These are phyloP conservation scores for Melastoma malabathricum DNA, from an alignment of 345 rosid species.

Conservation along the genomic window DNA sequence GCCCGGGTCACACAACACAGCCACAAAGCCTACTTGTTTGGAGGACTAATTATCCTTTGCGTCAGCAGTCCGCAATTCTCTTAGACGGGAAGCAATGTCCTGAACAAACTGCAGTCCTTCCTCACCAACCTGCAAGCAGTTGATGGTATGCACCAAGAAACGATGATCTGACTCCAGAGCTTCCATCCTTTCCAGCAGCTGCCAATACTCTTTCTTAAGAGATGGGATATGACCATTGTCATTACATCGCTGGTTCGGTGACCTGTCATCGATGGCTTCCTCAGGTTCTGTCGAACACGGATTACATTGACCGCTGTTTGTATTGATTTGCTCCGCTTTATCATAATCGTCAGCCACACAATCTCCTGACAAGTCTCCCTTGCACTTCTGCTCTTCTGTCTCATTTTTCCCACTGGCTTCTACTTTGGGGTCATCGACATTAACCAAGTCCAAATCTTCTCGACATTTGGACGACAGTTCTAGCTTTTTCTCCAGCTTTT, in stretches of 20 bases:
- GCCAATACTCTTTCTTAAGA: constrained; percentile 6
- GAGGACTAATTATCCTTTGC: constrained; percentile 2
- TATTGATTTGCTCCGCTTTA: constrained; percentile 11
- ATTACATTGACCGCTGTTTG: no score
- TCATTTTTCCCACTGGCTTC: constrained; percentile 6
- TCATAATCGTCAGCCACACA: constrained; percentile 8
- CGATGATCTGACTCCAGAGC: constrained; percentile 11
- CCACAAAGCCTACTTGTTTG: constrained; percentile 4
- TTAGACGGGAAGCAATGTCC: constrained; percentile 13
- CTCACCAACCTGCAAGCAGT: constrained; percentile 7
- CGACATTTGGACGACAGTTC: constrained; percentile 13
- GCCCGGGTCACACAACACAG: constrained; percentile 16
- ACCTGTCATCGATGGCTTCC: no score
- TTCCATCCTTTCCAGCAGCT: constrained; percentile 11
- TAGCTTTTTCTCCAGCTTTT: constrained; percentile 37
- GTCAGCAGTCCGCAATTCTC: constrained; percentile 7
- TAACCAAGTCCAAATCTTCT: constrained; percentile 7
- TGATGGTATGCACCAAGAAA: constrained; percentile 9
- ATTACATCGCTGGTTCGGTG: neutral
- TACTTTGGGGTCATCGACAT: constrained; percentile 8
- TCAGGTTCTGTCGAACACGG: no score
- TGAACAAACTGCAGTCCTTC: constrained; percentile 12
- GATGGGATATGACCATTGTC: neutral
- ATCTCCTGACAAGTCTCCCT: constrained; percentile 9
- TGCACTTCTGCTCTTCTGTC: neutral